phyloP scores from a whole-genome alignment of 2,329 filamentous ascomycete species.

The Phialemoniopsis sp. region DNA sequence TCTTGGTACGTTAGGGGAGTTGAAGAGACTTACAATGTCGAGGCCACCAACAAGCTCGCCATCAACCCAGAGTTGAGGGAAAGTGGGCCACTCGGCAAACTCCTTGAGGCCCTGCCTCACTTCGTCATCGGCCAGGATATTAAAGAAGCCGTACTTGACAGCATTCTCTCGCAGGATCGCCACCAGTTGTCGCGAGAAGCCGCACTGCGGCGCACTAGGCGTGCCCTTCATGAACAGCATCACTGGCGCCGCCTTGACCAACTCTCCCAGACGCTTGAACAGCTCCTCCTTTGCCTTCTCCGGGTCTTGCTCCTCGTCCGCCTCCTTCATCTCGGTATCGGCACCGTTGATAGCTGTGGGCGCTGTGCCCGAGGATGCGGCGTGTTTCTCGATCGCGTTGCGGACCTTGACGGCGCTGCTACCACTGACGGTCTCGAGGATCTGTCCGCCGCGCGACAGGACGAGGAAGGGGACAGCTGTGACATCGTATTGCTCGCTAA shows the following conservation, averaged over 20 bases:
- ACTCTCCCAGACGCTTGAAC: conserved; percentile 71
- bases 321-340: conserved; percentile 23
- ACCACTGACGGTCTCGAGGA: conserved; percentile 82
- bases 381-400: conserved; percentile 79
- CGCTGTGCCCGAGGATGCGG: conserved; percentile 31
- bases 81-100: conserved; percentile 98
- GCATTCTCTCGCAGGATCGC: conserved; percentile 80
- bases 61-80: conserved; percentile 87
- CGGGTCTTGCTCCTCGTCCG: conserved; percentile 35
- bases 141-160: conserved; percentile 98
- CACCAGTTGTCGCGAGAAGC: conserved; percentile 89
- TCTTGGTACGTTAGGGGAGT: not conserved
- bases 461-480: conserved; percentile 92
- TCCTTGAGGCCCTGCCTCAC: conserved; percentile 95
- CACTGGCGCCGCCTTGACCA: conserved; percentile 92
- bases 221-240: conserved; percentile 99
- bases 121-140: conserved; percentile 96
- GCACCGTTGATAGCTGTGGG: conserved; percentile 25
- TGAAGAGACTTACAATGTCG: conserved; percentile 75
- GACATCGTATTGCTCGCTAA: conserved; percentile 90
- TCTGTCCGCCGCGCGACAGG: conserved; percentile 68
- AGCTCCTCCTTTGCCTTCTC: conserved; percentile 76
- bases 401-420: conserved; percentile 85
- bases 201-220: conserved; percentile 91
- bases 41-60: conserved; percentile 90